These are phyloP conservation scores for Thraustochytrium sp. DNA, from an alignment of 352 stramenopile genomes.

Conservation along the genomic window DNA sequence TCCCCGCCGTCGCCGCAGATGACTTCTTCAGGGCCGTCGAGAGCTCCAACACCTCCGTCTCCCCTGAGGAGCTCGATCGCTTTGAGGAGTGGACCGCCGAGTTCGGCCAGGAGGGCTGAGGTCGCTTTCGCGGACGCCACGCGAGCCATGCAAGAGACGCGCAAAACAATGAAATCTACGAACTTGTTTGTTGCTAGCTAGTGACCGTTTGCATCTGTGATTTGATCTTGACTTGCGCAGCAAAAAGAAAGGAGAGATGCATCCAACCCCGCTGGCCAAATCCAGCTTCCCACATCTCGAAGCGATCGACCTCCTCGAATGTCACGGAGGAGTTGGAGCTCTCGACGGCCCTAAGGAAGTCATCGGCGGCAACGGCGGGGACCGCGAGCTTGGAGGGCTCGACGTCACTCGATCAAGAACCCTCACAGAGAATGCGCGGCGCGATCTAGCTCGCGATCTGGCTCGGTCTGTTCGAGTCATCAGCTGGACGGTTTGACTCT, in stretches of 20 bases:
- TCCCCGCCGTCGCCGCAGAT: slow-evolving; percentile 70
- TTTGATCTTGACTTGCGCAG: too few species aligned
- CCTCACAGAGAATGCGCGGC: slow-evolving; percentile 64
- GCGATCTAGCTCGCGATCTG: neutral
- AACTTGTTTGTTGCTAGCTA: too few species aligned
- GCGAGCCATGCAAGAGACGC: too few species aligned
- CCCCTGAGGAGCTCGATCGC: slow-evolving; percentile 86
- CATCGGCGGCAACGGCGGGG: slow-evolving; percentile 71
- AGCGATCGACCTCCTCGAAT: slow-evolving; percentile 89
- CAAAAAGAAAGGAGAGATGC: too few species aligned
- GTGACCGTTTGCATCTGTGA: too few species aligned
- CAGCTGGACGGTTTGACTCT: neutral
- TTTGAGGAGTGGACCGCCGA: slow-evolving; percentile 98
- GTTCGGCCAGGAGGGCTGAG: slow-evolving; percentile 93
- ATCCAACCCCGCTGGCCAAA: slow-evolving; percentile 97
- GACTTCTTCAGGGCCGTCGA: slow-evolving; percentile 93
- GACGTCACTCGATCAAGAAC: slow-evolving; percentile 73
- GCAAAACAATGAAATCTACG: too few species aligned
- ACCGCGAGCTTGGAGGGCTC: slow-evolving; percentile 64
- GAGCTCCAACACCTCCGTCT: slow-evolving; percentile 88
- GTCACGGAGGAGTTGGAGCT: slow-evolving; percentile 88
- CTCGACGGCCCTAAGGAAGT: slow-evolving; percentile 92
- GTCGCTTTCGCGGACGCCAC: neutral
- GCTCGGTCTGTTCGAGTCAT: neutral
- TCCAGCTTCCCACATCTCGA: slow-evolving; percentile 96